phyloP scores from a whole-genome alignment of 78 protist species.

The Guillardia theta region DNA sequence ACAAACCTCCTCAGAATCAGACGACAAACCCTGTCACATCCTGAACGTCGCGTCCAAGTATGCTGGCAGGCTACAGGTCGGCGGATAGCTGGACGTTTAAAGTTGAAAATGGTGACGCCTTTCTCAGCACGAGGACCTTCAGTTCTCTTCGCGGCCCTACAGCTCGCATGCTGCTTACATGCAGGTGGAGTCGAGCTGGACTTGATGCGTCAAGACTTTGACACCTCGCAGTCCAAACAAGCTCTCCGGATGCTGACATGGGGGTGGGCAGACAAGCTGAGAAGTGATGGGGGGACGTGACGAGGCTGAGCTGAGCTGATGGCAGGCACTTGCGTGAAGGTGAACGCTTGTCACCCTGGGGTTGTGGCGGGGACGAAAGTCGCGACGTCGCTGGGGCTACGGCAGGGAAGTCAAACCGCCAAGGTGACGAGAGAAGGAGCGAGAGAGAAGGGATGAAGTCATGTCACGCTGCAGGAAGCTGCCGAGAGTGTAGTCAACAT shows the following conservation, averaged over 20 bases:
- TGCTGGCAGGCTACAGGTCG: not conserved
- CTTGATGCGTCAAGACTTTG: no score
- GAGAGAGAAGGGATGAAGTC: no score
- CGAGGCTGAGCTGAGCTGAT: no score
- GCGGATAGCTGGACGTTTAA: no score
- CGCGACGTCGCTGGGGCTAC: not conserved
- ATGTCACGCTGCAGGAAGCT: no score
- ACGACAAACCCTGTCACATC: not conserved
- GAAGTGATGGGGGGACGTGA: no score
- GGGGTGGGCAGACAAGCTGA: not conserved
- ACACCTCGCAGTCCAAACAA: not conserved
- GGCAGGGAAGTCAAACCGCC: not conserved
- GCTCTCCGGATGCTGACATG: constrained; percentile 1
- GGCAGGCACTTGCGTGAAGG: not conserved
- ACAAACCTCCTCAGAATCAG: no score
- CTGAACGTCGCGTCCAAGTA: not conserved
- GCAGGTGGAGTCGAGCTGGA: no score
- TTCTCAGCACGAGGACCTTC: not conserved
- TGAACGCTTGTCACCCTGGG: not conserved
- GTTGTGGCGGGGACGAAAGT: not conserved
- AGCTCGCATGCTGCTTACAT: not conserved
- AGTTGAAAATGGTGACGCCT: no score
- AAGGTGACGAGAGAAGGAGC: no score
- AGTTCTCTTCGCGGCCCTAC: not conserved
- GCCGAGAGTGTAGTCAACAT: no score